phyloP scores from a whole-genome alignment of 345 rosid species.

The Eucalyptus cloeziana region DNA sequence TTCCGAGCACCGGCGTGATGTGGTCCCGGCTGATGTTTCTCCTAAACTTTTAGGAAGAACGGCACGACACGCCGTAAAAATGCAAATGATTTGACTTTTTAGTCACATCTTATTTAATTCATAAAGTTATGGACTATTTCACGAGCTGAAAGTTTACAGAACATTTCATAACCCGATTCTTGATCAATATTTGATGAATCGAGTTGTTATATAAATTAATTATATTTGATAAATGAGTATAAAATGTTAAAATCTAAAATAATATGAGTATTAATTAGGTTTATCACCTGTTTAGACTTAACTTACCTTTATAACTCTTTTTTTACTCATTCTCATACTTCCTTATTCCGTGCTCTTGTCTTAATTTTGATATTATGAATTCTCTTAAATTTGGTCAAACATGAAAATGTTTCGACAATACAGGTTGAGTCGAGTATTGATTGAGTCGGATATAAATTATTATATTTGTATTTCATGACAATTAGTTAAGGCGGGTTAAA shows the following conservation, averaged over 20 bases:
- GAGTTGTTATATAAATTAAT: too few species aligned
- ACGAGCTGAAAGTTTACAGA: rapidly evolving
- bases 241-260: too few species aligned
- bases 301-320: too few species aligned
- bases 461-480: too few species aligned
- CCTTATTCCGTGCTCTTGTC: rapidly evolving
- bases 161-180: not conserved
- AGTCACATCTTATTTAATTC: rapidly evolving
- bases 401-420: rapidly evolving
- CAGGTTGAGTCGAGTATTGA: rapidly evolving
- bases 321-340: rapidly evolving
- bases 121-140: rapidly evolving
- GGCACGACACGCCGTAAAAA: not conserved
- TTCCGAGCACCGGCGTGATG: not conserved
- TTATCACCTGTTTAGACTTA: too few species aligned
- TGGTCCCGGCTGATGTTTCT: not conserved
- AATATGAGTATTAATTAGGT: too few species aligned
- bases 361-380: not conserved
- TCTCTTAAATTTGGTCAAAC: not conserved
- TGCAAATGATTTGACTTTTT: not conserved
- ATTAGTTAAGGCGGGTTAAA: too few species aligned
- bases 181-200: too few species aligned
- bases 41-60: not conserved
- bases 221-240: too few species aligned
- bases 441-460: rapidly evolving